Evolutionary conservation across 768 basidiomycete species (phyloP), one percentile per base, ranked within the genome.

Genomic region (Boletus rubescentipes): DNA sequence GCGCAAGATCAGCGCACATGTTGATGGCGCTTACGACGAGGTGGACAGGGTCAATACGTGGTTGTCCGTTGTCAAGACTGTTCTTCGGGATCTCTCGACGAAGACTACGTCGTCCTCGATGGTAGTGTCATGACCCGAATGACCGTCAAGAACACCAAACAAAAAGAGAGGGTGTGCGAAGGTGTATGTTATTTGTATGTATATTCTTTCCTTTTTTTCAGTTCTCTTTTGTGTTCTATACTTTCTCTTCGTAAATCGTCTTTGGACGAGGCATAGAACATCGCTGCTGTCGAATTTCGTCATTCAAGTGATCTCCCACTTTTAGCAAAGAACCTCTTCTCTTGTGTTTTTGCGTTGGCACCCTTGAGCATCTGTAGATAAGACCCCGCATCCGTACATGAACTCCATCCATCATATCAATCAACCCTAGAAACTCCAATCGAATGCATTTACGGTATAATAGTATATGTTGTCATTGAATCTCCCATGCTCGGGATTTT

Each of bases 61-160:
- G 86, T 67, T 88, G 18, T 75, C 77, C 43, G 80, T 88, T 46
- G 79, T 89, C 54, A 84, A 81, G 58, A 85, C 83, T 46, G 83
- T 82, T 29, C 75, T 86, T 15, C 75, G 79, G 38, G 81, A 84
- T 46, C 77, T 83, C 42, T 80, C 81, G 37, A 55, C 45, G 32
- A 58, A 46, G 18, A 44, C 54, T 9, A 52, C 57, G 16, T 20
- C 60, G 34, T 44, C 47, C 14, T 14, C 59, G 40, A 51, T 29
- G 45, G 26, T 46, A 1, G 18, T 49, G 15, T 54, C 48, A 51
- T 68, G 58, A 67, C 37, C 37, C 30, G 12, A 31, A 54, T 46
- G 46, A 43, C 16, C 26, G n/a, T 36, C 10, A 39, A 10, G 36
- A n/a, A 37, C 46, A 31, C 6, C 10, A 23, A 50, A 53, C 47